These are phyloP conservation scores for Halophytophthora batemanensis DNA, from an alignment of 352 stramenopile genomes.

Conservation along the genomic window DNA sequence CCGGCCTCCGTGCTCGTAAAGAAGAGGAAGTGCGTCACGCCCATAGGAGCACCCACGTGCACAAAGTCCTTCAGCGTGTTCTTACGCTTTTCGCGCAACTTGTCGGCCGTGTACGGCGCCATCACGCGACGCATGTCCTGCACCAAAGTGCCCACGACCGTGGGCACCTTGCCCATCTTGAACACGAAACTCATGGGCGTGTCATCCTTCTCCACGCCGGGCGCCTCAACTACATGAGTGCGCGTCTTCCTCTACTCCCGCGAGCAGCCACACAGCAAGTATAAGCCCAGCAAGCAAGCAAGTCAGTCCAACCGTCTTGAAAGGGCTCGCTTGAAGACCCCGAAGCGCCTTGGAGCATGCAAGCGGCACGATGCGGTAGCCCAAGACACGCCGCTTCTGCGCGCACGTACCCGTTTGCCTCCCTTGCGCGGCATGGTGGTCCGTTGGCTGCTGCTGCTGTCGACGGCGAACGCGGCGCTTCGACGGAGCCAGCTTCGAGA, in stretches of 20 bases:
- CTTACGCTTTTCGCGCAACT: conserved; percentile 90
- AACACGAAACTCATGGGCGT: conserved; percentile 91
- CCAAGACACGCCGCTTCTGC: not conserved
- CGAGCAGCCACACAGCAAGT: not conserved
- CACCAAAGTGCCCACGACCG: conserved; percentile 84
- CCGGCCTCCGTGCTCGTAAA: conserved; percentile 93
- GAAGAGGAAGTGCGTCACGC: conserved; percentile 97
- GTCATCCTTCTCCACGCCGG: conserved; percentile 77
- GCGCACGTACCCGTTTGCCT: conserved; percentile 74
- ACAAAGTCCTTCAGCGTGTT: conserved; percentile 94
- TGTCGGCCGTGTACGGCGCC: conserved; percentile 93
- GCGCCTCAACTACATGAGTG: conserved; percentile 68
- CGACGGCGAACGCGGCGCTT: not conserved
- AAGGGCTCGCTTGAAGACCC: not conserved
- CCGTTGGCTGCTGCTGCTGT: not conserved
- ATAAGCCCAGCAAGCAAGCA: conserved; percentile 2
- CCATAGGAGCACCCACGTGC: conserved; percentile 86
- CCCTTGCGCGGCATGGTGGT: conserved; percentile 76
- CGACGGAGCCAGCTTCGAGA: too few relatives aligned
- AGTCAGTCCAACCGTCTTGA: conserved; percentile 1
- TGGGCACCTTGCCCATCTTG: conserved; percentile 85
- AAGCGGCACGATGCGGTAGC: conserved; percentile 4
- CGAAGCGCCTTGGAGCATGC: not conserved
- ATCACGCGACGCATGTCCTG: conserved; percentile 94
- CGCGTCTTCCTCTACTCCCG: conserved; percentile 68